Conservation (phyloP, 2,329 filamentous ascomycete genomes). For the Didymella sp. region DNA sequence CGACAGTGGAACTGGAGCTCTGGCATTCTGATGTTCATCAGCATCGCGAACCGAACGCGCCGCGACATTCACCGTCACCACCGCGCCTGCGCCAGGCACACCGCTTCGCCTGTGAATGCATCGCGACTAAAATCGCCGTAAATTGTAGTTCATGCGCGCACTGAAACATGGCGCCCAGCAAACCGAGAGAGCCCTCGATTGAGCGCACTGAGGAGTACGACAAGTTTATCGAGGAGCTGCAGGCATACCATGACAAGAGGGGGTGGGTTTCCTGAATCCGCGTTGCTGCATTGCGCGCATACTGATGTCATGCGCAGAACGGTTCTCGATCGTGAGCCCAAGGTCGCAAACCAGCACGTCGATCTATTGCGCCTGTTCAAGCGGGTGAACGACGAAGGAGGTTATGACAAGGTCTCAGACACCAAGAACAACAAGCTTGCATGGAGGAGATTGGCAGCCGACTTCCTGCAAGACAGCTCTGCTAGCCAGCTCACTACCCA, state of each 20-base stretch:
- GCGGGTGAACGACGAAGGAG: constrained; percentile 76
- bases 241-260: constrained; percentile 77
- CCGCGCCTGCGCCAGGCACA: constrained; percentile 35
- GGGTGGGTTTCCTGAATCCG: constrained; percentile 58
- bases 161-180: constrained; percentile 55
- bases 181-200: constrained; percentile 54
- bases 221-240: constrained; percentile 77
- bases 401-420: constrained; percentile 78
- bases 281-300: constrained; percentile 30
- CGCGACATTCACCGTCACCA: constrained; percentile 33
- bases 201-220: constrained; percentile 70
- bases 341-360: constrained; percentile 77
- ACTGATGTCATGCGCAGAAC: constrained; percentile 59
- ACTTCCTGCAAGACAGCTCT: constrained; percentile 75
- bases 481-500: constrained; percentile 74
- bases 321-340: constrained; percentile 78
- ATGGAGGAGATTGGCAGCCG: constrained; percentile 79
- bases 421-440: constrained; percentile 78
- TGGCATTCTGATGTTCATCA: constrained; percentile 43
- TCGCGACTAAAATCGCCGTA: constrained; percentile 26
- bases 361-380: constrained; percentile 82
- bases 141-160: constrained; percentile 43
- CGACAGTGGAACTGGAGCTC: constrained; percentile 31
- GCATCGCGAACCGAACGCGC: constrained; percentile 42
- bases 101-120: constrained; percentile 30